Base-by-base conservation (phyloP, 1,139 yeast species). In the Saccharomyces hybrid region DNA sequence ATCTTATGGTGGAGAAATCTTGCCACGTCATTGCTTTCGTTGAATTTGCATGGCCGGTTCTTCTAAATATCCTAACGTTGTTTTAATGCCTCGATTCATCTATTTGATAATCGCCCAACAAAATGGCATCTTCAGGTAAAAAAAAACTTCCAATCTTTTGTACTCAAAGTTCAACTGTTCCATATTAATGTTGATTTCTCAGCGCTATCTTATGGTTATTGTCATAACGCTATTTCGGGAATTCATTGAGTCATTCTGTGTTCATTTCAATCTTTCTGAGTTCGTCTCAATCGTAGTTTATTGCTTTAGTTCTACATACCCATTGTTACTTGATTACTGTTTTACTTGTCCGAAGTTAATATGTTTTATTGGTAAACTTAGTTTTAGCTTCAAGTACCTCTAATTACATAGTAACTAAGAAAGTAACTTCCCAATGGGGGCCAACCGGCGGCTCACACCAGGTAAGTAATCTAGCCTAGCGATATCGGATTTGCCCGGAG, bases 261-360 rank as follows among this genome's bases (percentile, higher is more conserved):
- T 38, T 16, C 44, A 19, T 19, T 19, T 19, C 19, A 19, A 19
- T 19, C 19, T 19, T 19, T 19, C 19, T 19, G 19, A 19, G 19
- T 19, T 19, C 19, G 44, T 16, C 9, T 16, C 8, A 38, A 38
- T 19, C 44, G 23, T 11, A 9, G 25, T 6, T 38, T 19, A 19
- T 1, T 16, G 11, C 13, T 16, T 16, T 27, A 42, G 14, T 44
- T 56, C 14, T 47, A 67, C 71, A 67, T 68, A 68, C 71, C 71
- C 71, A 68, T 68, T 67, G 67, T 68, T 67, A 63, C 68, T 63
- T 66, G 65, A 61, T 67, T 65, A 63, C 67, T 66, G 66, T 59
- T 60, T 57, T 62, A 58, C 62, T 64, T 58, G 13, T 38, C 44
- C 44, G 44, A 38, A 38, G 5, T 38, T 38, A 38, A 16, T 19